Evolutionary conservation across 352 stramenopile species (phyloP).

Genomic region (Blastocystis sp.): DNA sequence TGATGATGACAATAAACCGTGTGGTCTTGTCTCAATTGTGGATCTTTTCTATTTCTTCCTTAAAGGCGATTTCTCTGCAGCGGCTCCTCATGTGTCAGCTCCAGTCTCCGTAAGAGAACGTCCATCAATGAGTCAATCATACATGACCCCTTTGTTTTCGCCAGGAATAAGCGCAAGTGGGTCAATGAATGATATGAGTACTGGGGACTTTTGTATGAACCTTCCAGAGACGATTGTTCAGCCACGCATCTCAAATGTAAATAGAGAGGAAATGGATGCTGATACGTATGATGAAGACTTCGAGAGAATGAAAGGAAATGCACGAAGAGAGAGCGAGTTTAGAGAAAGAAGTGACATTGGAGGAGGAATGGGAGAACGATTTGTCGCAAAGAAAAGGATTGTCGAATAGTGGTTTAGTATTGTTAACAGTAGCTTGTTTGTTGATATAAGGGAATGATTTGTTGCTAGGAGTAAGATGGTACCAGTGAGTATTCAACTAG

Average conservation of each 20-base stretch:
- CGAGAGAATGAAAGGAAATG: slow-evolving; percentile 37
- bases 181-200: neutral
- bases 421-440: neutral
- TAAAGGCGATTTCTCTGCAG: slow-evolving; percentile 30
- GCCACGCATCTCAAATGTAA: neutral
- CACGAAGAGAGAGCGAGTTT: slow-evolving; percentile 1
- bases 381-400: slow-evolving; percentile 59
- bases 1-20: slow-evolving; percentile 18
- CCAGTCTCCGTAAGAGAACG: neutral
- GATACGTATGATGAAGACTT: slow-evolving; percentile 57
- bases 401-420: slow-evolving; percentile 60
- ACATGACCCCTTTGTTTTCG: neutral
- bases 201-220: slow-evolving; percentile 36
- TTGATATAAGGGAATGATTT: neutral
- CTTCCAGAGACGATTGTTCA: slow-evolving; percentile 28
- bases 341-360: slow-evolving; percentile 22
- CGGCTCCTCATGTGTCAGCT: neutral
- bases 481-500: no score
- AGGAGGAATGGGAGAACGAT: slow-evolving; percentile 3
- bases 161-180: slow-evolving; percentile 2
- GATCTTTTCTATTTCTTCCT: slow-evolving; percentile 63
- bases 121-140: neutral
- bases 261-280: slow-evolving; percentile 19
- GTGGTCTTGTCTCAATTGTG: slow-evolving; percentile 42
- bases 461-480: no score